Base-by-base conservation (phyloP, 2,329 filamentous ascomycete genomes). In the Ophidiomyces ophidiicola region DNA sequence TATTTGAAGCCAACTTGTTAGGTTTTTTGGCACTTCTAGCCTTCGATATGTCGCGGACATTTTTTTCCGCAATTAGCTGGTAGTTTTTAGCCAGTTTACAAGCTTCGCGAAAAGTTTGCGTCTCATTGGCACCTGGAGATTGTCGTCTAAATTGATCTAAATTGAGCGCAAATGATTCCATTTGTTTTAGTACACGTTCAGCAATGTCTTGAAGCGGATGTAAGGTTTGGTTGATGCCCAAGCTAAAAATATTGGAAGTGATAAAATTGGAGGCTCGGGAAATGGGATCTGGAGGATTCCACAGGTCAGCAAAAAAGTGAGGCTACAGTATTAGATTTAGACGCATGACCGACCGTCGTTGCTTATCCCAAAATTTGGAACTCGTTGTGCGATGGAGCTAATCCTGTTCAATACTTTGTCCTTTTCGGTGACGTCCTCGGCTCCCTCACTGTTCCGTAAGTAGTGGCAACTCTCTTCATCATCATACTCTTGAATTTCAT, bases 131-230 rank as follows among this genome's bases (percentile, higher is more conserved):
- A 2, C 15, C 21, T 24, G 26, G 43, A 18, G 37, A 36, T 50
- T 58, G 69, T 50, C 52, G 78, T 61, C 66, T 71, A 58, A 86
- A 88, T 39, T 76, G 72, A 61, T 94, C 87, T 15, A 94, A 71
- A 36, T 76, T 74, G 54, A 82, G 80, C 25, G 87, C 86, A 55
- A 94, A 94, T 31, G 76, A 72, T 62, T 94, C 85, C 43, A 93
- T 83, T 60, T 94, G 85, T 45, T 78, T 76, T 36, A 82, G 81
- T 21, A 83, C 76, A 30, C 74, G 71, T 48, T 83, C 74, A 44
- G 76, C 76, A 49, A 77, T 75, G 47, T 72, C 69, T 55, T 74
- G 74, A 47, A 81, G 62, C 12, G 74, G 74, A 48, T 74, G 70
- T 20, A 78, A 58, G 21, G 69, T 66, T 50, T 72, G 63, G 39